phyloP scores from a whole-genome alignment of 768 basidiomycete species.

The Termitomyces sp. region DNA sequence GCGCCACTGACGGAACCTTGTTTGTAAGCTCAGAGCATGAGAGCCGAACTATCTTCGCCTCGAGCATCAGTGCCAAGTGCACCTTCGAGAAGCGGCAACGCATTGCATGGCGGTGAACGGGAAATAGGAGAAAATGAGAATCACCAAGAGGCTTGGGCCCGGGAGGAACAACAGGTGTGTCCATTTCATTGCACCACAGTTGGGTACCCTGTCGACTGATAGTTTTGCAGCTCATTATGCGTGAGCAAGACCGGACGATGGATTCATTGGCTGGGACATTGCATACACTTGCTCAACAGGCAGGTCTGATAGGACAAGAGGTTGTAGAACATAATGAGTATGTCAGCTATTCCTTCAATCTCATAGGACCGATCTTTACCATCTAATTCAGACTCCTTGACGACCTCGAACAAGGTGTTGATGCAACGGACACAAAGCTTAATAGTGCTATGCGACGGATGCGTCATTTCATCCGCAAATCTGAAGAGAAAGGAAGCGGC shows the following conservation, averaged over 20 bases:
- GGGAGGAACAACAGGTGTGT: slow-evolving; percentile 81
- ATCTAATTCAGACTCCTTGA: slow-evolving; percentile 64
- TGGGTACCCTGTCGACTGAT: not conserved
- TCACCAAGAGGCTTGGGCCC: slow-evolving; percentile 77
- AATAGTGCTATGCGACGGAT: slow-evolving; percentile 62
- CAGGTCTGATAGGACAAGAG: slow-evolving; percentile 91
- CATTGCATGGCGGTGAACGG: slow-evolving; percentile 32
- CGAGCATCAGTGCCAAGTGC: slow-evolving; percentile 18
- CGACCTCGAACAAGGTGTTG: slow-evolving; percentile 74
- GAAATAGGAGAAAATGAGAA: slow-evolving; percentile 40
- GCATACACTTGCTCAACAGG: slow-evolving; percentile 82
- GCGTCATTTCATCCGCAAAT: slow-evolving; percentile 79
- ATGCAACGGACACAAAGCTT: slow-evolving; percentile 63
- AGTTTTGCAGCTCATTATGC: slow-evolving; percentile 72
- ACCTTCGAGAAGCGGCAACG: slow-evolving; percentile 24
- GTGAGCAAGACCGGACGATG: slow-evolving; percentile 87
- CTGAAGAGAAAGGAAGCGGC: slow-evolving; percentile 86
- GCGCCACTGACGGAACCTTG: slow-evolving; percentile 23
- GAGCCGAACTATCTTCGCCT: slow-evolving; percentile 47
- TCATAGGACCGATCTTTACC: not conserved
- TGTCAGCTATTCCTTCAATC: slow-evolving; percentile 8
- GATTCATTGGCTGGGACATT: slow-evolving; percentile 86
- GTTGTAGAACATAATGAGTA: slow-evolving; percentile 91
- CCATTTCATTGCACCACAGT: not conserved
- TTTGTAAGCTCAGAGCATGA: slow-evolving; percentile 68